Evolutionary conservation across 2,329 filamentous ascomycete species (phyloP).

Genomic region (Cryoendolithus antarcticus): DNA sequence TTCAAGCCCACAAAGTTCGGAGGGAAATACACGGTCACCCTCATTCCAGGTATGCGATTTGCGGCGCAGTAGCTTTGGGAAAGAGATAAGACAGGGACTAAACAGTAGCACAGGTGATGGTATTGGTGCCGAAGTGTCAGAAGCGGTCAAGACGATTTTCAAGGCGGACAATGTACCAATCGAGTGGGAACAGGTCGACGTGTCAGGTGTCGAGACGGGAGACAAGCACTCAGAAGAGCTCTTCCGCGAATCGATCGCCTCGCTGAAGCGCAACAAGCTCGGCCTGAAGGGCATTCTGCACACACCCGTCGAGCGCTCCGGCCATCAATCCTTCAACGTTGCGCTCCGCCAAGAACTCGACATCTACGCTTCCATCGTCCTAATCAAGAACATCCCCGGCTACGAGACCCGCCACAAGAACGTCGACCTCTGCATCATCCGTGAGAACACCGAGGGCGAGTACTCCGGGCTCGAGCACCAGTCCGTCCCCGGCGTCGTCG

Average conservation of each 20-base stretch:
- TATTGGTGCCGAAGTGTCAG: slow-evolving; percentile 94
- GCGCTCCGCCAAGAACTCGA: slow-evolving; percentile 97
- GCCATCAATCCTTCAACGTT: slow-evolving; percentile 99
- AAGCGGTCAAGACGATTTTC: slow-evolving; percentile 98
- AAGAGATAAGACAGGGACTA: slow-evolving; percentile 2
- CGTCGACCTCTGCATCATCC: slow-evolving; percentile 98
- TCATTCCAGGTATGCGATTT: slow-evolving; percentile 67
- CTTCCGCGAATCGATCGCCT: slow-evolving; percentile 90
- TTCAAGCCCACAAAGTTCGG: slow-evolving; percentile 99
- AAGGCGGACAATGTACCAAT: slow-evolving; percentile 98
- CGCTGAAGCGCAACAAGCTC: slow-evolving; percentile 95
- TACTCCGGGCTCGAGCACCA: slow-evolving; percentile 99
- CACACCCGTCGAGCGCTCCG: slow-evolving; percentile 90
- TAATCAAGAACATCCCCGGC: slow-evolving; percentile 99
- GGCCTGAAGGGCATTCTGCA: slow-evolving; percentile 98
- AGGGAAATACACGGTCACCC: slow-evolving; percentile 96
- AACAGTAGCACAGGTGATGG: slow-evolving; percentile 53
- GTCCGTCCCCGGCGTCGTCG: slow-evolving; percentile 88
- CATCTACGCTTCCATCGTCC: slow-evolving; percentile 94
- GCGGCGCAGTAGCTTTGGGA: slow-evolving; percentile 4
- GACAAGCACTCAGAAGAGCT: slow-evolving; percentile 84
- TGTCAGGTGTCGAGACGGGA: slow-evolving; percentile 76
- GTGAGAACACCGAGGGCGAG: slow-evolving; percentile 99
- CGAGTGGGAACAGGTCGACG: slow-evolving; percentile 97
- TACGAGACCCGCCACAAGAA: slow-evolving; percentile 95